phyloP scores from a whole-genome alignment of 1,139 yeast genomes.

The Protomyces arabidopsidicola region DNA sequence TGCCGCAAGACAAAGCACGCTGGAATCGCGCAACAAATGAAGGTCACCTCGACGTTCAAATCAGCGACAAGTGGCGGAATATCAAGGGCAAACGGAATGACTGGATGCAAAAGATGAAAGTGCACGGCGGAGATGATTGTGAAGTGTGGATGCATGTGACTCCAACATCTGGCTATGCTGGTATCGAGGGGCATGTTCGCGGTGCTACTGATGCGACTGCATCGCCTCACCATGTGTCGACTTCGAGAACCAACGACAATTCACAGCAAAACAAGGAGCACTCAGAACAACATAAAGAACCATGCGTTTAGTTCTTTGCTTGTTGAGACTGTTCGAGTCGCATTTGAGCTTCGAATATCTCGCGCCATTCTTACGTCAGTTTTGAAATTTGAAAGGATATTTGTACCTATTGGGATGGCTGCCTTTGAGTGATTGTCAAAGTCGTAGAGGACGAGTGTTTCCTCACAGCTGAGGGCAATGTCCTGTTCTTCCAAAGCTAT shows the following conservation, averaged over 20 bases:
- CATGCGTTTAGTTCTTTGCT: not conserved
- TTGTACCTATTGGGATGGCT: constrained; percentile 10
- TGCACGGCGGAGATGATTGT: not conserved
- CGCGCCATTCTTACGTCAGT: not conserved
- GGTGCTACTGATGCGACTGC: constrained; percentile 21
- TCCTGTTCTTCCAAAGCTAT: not conserved
- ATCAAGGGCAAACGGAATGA: constrained; percentile 17
- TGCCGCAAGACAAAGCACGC: constrained; percentile 1
- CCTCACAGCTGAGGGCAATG: constrained; percentile 12
- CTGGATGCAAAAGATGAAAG: constrained; percentile 13
- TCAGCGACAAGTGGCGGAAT: constrained; percentile 26
- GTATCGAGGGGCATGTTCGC: constrained; percentile 14
- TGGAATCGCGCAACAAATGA: constrained; percentile 22
- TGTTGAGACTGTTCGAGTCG: not conserved
- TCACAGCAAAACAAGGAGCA: not conserved
- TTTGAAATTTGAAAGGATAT: not conserved
- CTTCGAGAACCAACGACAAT: constrained; percentile 2
- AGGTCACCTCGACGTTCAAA: constrained; percentile 2
- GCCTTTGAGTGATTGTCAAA: constrained; percentile 7
- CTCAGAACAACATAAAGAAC: not conserved
- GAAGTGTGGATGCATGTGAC: constrained; percentile 26
- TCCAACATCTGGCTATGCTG: constrained; percentile 17
- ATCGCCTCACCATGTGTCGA: constrained; percentile 10
- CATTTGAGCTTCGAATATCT: not conserved
- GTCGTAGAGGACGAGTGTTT: constrained; percentile 20